Evolutionary conservation across 73 alveolate species (phyloP).

Genomic region (Uronychia setigera): DNA sequence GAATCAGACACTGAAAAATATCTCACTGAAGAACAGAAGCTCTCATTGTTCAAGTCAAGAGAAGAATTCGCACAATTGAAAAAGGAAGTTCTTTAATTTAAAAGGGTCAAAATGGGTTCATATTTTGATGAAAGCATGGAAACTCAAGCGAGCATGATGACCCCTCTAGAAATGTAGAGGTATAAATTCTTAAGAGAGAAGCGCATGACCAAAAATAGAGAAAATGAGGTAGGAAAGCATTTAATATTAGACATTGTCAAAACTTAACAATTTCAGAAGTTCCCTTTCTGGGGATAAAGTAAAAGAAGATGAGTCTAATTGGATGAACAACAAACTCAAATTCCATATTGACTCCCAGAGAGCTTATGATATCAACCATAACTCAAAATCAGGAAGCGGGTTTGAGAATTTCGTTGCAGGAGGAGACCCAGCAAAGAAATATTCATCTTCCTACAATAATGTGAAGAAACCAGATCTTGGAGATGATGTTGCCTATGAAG

Average conservation of each 20-base stretch:
- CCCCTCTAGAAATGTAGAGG: slow-evolving; percentile 47
- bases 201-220: slow-evolving; percentile 51
- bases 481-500: slow-evolving; percentile 16
- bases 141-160: slow-evolving; percentile 47
- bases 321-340: slow-evolving; percentile 78
- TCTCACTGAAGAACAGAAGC: slow-evolving; percentile 14
- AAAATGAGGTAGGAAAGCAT: slow-evolving; percentile 8
- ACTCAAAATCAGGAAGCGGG: slow-evolving; percentile 1
- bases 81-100: slow-evolving; percentile 56
- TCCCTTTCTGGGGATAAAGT: slow-evolving; percentile 44
- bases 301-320: slow-evolving; percentile 50
- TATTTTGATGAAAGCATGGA: slow-evolving; percentile 38
- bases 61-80: slow-evolving; percentile 68
- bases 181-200: slow-evolving; percentile 32
- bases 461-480: slow-evolving; percentile 34
- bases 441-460: slow-evolving; percentile 14
- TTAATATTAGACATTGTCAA: slow-evolving; percentile 10
- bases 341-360: slow-evolving; percentile 78
- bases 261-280: slow-evolving; percentile 24
- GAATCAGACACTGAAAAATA: background rate
- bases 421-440: slow-evolving; percentile 18
- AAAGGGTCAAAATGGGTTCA: slow-evolving; percentile 67
- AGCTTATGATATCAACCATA: slow-evolving; percentile 62
- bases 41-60: slow-evolving; percentile 14
- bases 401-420: slow-evolving; percentile 34